phyloP scores from a whole-genome alignment of 192 early-diverging fungal species.

The Backusella macrospora region DNA sequence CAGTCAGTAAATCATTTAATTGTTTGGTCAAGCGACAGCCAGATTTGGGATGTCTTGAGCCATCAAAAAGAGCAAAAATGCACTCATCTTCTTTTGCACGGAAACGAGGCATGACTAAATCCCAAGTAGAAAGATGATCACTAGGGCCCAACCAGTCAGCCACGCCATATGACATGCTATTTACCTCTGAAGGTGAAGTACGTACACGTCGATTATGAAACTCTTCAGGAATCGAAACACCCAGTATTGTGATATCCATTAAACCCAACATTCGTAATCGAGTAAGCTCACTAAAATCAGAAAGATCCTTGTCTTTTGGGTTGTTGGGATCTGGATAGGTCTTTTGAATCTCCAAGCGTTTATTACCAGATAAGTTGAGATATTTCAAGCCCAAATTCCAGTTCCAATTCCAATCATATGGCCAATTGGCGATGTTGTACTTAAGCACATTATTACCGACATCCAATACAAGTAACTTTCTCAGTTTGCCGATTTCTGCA shows the following conservation, averaged over 20 bases:
- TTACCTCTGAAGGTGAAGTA: conserved; percentile 79
- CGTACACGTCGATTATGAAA: conserved; percentile 79
- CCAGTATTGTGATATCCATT: conserved; percentile 89
- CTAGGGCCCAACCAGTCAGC: conserved; percentile 76
- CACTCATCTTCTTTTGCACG: conserved; percentile 86
- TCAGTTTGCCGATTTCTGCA: conserved; percentile 88
- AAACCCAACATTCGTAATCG: conserved; percentile 82
- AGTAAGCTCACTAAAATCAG: conserved; percentile 78
- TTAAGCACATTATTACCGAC: conserved; percentile 86
- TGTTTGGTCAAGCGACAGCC: conserved; percentile 64
- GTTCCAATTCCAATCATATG: conserved; percentile 97
- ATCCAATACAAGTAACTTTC: conserved; percentile 77
- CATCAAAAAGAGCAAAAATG: conserved; percentile 88
- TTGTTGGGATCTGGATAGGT: conserved; percentile 51
- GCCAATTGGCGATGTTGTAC: conserved; percentile 95
- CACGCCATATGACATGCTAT: conserved; percentile 85
- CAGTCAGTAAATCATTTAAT: conserved; percentile 70
- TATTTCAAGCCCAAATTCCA: conserved; percentile 90
- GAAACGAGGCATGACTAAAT: conserved; percentile 83
- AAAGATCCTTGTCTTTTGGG: conserved; percentile 56
- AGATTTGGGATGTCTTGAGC: conserved; percentile 54
- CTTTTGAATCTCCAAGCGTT: conserved; percentile 84
- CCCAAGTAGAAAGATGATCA: conserved; percentile 80
- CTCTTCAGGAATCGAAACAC: conserved; percentile 80
- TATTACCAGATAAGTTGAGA: conserved; percentile 89